Base-by-base conservation (phyloP, 352 stramenopile species). In the Globisporangium paddicum region DNA sequence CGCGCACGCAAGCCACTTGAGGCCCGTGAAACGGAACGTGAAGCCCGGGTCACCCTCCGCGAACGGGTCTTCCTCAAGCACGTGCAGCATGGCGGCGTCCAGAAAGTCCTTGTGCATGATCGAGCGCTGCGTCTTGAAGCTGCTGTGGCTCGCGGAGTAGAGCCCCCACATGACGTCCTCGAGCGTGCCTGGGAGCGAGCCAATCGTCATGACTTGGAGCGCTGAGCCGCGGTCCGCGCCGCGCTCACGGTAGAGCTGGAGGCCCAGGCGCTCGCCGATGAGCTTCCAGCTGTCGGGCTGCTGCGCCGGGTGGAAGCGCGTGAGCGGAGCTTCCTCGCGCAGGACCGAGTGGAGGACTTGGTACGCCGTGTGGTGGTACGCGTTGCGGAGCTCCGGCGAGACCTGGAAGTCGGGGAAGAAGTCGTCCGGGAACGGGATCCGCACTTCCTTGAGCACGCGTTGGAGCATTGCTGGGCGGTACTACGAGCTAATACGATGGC, bases 111-210 rank as follows among this genome's bases (percentile, higher is more conserved):
- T 57, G 60, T 87, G 79, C 66, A 87, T 75, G 53, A 89, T 86
- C 47, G 71, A 68, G 8, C 73, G 77, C 63, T 89, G 75, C 9
- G 77, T 85, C 67, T 87, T 83, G 58, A 83, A 72, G 13, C 64
- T 42, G 8, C 63, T 62, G 52, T 72, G 83, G 46, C 64, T 73
- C 18, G 68, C 60, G 13, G 77, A 75, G 48, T 84, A 85, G 41
- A 86, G 70, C 11, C 77, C 75, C 32, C 78, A 77, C 63, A 89
- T 79, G 48, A 89, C 66, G 55, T 86, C 72, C 34, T 87, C 77
- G 28, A 89, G 67, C 10, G 75, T 72, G 55, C 79, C 73, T 2
- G 55, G 57, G 21, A 89, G 59, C 23, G 70, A 71, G n/a, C 79
- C 79, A 26, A 86, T 57, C 5, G 59, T 70, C 26, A 79, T 72